Evolutionary conservation across 441 rosid genomes (phyloP), one percentile per base, ranked within the genome.

Genomic region (Heliophila coronopifolia): DNA sequence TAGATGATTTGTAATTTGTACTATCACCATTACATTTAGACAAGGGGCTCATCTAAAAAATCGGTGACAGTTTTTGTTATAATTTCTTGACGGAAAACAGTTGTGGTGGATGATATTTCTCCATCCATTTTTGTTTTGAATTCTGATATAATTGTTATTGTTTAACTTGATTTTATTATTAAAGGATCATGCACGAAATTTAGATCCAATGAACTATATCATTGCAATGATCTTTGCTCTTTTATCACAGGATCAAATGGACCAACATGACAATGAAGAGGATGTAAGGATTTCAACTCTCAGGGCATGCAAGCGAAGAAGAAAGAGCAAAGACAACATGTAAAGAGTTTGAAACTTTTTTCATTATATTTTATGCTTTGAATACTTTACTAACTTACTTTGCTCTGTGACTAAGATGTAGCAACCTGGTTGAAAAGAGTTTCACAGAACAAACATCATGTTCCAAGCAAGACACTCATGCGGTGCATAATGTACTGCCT

Each of bases 241-340:
- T 65, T 61, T 25, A 41, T 67, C 10, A 58, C 56, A 79, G 80
- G 77, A 61, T 45, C 66, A 56, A 64, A 72, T 50, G 49, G 59
- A 50, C 42, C 64, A 57, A 40, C 59, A 56, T 63, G 72, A 41
- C 23, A 26, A n/a, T 43, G 43, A 50, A 65, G 79, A 54, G 35
- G 51, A 65, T 57, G 67, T 54, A 20, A 52, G 54, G 30, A 72
- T 54, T 50, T 47, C 58, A 39, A 17, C 16, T 53, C 63, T 58
- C 7, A 63, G 49, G 61, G 65, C 65, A 57, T 13, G 9, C 26
- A 81, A 80, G 61, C 71, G 70, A 59, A 77, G 73, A 78, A 67
- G 71, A 52, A 40, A 53, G 34, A 32, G 60, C 23, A 49, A 32
- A 42, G 56, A 58, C 50, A 54, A 53, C 68, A 68, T 45, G 87